Percentiles rank a stretch among this genome's conserved stretches.
phyloP scores from a whole-genome alignment of 2,329 filamentous ascomycete genomes.

The Diaporthe amygdali region DNA sequence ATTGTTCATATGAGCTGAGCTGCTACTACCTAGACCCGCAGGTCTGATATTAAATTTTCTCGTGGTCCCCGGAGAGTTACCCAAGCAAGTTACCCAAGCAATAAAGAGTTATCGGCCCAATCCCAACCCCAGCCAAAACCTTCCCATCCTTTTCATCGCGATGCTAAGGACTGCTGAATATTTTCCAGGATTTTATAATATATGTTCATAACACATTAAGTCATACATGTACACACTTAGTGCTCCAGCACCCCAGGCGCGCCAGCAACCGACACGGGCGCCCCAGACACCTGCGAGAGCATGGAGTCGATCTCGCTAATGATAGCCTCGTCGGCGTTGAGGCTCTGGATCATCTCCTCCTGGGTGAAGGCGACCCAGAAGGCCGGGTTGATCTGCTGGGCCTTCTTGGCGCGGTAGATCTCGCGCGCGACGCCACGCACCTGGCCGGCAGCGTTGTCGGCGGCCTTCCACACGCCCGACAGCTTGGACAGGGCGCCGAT shows the following conservation, averaged over 20 bases:
- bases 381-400: conserved; percentile 55
- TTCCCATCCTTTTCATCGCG: background rate
- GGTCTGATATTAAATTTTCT: background rate
- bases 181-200: background rate
- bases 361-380: conserved; percentile 62
- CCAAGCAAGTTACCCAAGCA: no score
- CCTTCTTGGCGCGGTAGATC: conserved; percentile 67
- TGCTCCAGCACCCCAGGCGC: conserved; percentile 6
- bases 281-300: conserved; percentile 34
- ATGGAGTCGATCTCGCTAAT: conserved; percentile 60
- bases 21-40: background rate
- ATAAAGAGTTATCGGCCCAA: background rate
- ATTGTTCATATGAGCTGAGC: background rate
- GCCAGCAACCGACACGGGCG: conserved; percentile 8
- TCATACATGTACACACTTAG: background rate
- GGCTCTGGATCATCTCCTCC: conserved; percentile 59
- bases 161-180: background rate
- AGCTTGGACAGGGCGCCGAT: conserved; percentile 76
- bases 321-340: conserved; percentile 63
- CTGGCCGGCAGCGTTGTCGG: conserved; percentile 71
- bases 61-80: background rate
- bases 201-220: background rate
- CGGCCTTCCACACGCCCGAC: conserved; percentile 74
- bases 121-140: background rate
- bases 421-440: conserved; percentile 82